These are phyloP conservation scores for Juglanconis sp. DNA, from an alignment of 2,329 filamentous ascomycete species.

Conservation along the genomic window DNA sequence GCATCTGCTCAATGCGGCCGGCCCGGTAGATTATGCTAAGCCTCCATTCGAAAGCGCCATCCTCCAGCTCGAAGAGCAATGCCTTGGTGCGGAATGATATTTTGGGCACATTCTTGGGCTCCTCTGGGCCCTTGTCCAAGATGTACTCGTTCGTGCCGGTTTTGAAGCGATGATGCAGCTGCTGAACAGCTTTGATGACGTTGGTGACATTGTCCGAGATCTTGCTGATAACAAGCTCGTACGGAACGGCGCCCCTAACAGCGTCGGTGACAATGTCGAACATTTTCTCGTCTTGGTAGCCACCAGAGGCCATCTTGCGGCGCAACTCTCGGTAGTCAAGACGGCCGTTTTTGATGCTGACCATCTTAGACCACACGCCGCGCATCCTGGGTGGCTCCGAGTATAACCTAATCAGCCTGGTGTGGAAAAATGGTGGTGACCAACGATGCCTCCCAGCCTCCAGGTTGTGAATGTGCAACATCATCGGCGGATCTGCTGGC, in stretches of 20 bases:
- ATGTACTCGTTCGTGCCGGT: conserved; percentile 87
- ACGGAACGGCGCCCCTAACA: conserved; percentile 81
- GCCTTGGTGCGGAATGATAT: conserved; percentile 78
- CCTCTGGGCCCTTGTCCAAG: conserved; percentile 78
- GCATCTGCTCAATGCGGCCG: conserved; percentile 83
- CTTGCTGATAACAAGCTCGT: conserved; percentile 83
- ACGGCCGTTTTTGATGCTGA: conserved; percentile 78
- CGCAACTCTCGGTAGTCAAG: conserved; percentile 77
- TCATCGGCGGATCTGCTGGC: conserved; percentile 84
- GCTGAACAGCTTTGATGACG: conserved; percentile 78
- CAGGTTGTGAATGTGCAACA: conserved; percentile 82
- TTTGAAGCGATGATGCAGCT: conserved; percentile 89
- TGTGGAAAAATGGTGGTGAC: conserved; percentile 76
- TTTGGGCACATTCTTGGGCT: conserved; percentile 81
- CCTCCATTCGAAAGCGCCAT: conserved; percentile 97
- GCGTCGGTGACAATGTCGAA: conserved; percentile 84
- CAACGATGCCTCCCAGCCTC: conserved; percentile 84
- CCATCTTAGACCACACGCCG: conserved; percentile 78
- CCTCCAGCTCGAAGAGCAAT: conserved; percentile 87
- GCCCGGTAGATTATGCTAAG: conserved; percentile 89
- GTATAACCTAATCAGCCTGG: conserved; percentile 79
- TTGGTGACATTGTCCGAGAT: conserved; percentile 95
- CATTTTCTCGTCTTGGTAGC: conserved; percentile 68
- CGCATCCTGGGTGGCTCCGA: conserved; percentile 82
- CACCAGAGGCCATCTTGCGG: conserved; percentile 59